These are phyloP conservation scores for Cladosporium sp. DNA, from an alignment of 2,329 filamentous ascomycete species.

Conservation along the genomic window DNA sequence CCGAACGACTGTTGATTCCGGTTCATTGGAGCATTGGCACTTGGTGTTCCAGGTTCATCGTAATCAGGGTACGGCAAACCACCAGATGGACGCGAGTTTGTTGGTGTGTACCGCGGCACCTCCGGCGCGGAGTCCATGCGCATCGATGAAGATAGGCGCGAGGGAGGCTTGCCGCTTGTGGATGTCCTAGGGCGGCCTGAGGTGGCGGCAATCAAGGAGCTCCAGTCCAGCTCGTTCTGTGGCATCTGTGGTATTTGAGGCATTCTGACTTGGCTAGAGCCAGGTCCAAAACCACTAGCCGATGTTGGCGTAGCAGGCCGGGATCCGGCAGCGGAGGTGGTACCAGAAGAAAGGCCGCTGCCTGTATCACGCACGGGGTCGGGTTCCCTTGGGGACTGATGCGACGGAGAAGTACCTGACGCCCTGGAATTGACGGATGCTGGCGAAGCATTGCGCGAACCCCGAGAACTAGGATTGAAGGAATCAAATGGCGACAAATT, in stretches of 20 bases:
- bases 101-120: conserved; percentile 1
- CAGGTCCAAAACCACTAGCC: conserved; percentile 7
- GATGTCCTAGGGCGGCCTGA: conserved; percentile 2
- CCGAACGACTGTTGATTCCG: conserved; percentile 34
- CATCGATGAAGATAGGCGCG: conserved; percentile 9
- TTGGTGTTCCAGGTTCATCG: conserved; percentile 27
- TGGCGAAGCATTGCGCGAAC: conserved; percentile 23
- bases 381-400: conserved; percentile 16
- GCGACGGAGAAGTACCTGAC: conserved; percentile 10
- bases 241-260: conserved; percentile 20
- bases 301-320: conserved; percentile 24
- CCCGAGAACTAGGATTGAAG: not conserved
- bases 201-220: conserved; percentile 9
- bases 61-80: conserved; percentile 11
- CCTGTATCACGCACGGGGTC: conserved; percentile 15
- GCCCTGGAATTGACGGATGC: conserved; percentile 15
- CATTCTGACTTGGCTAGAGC: conserved; percentile 7
- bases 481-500: conserved; percentile 1
- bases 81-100: conserved; percentile 13
- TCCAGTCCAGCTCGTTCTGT: conserved; percentile 29
- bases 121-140: conserved; percentile 11
- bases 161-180: not conserved
- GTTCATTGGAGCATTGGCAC: conserved; percentile 39
- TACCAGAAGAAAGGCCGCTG: conserved; percentile 17
- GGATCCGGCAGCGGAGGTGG: conserved; percentile 20